Percentiles rank a stretch among this genome's conserved stretches.
phyloP scores from a whole-genome alignment of 768 basidiomycete species.

The Trametes sanguinea region DNA sequence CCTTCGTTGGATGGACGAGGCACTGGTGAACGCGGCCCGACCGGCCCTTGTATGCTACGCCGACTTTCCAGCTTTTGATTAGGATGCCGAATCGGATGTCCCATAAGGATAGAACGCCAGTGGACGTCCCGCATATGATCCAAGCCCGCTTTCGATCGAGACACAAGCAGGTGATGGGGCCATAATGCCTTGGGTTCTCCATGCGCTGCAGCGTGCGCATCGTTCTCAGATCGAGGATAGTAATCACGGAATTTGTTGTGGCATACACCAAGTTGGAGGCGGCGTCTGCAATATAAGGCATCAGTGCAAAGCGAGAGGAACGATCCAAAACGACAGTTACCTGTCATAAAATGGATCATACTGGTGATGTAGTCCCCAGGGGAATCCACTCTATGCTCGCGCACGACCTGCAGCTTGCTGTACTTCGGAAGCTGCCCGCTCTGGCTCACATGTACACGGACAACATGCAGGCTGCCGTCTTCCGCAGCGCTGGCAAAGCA shows the following conservation, averaged over 20 bases:
- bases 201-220: constrained; percentile 77
- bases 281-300: constrained; percentile 46
- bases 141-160: constrained; percentile 83
- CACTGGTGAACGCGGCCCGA: constrained; percentile 70
- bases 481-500: constrained; percentile 89
- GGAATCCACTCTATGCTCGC: constrained; percentile 76
- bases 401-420: constrained; percentile 72
- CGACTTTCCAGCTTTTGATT: constrained; percentile 85
- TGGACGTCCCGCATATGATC: constrained; percentile 86
- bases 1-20: constrained; percentile 81
- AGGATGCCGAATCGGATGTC: constrained; percentile 92
- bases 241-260: constrained; percentile 78
- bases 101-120: constrained; percentile 87
- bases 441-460: constrained; percentile 74
- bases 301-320: constrained; percentile 7
- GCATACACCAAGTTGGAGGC: constrained; percentile 84
- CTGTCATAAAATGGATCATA: constrained; percentile 79
- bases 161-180: constrained; percentile 84
- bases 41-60: constrained; percentile 51
- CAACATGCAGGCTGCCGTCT: constrained; percentile 82
- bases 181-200: constrained; percentile 83
- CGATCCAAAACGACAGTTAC: constrained; percentile 36
- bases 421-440: constrained; percentile 80
- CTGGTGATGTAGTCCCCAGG: constrained; percentile 81
- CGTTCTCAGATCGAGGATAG: constrained; percentile 79